A percentile compares a stretch with the other conserved stretches of the same genome.
phyloP scores from a whole-genome alignment of 78 protist genomes.

The Dictyostelium citrinum region DNA sequence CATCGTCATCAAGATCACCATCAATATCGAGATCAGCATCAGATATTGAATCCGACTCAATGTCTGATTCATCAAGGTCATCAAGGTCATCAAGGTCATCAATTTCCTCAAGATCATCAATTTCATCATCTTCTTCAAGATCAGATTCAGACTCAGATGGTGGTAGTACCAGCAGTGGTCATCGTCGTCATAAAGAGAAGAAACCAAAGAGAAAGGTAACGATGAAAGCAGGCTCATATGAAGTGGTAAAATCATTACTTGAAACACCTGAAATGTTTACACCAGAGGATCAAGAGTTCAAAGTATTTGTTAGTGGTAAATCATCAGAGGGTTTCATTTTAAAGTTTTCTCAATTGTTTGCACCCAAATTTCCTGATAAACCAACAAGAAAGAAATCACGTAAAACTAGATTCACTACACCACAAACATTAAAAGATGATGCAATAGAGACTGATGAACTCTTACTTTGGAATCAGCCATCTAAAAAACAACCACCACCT shows the following conservation, averaged over 20 bases:
- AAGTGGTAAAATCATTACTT: neutral
- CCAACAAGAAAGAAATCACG: neutral
- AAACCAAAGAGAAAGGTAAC: slow-evolving; percentile 22
- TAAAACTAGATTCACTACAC: neutral
- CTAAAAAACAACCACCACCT: slow-evolving; percentile 18
- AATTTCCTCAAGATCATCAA: neutral
- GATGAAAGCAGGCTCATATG: neutral
- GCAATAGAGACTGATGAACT: neutral
- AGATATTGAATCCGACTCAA: neutral
- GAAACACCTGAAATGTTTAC: slow-evolving; percentile 1
- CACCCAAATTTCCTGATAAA: slow-evolving; percentile 48
- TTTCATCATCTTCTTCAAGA: neutral
- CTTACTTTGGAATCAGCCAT: neutral
- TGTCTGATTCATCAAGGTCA: neutral
- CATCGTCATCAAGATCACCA: neutral
- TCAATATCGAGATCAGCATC: neutral
- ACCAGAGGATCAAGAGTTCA: slow-evolving; percentile 36
- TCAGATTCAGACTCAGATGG: neutral
- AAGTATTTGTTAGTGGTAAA: slow-evolving; percentile 27
- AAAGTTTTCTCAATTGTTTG: slow-evolving; percentile 53
- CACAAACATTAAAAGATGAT: neutral
- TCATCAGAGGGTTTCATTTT: slow-evolving; percentile 26
- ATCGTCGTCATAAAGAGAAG: neutral
- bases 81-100: neutral
- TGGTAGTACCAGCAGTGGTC: neutral